Evolutionary conservation across 495 filamentous ascomycete species (phyloP).

Genomic region (Elasticomyces elasticus): DNA sequence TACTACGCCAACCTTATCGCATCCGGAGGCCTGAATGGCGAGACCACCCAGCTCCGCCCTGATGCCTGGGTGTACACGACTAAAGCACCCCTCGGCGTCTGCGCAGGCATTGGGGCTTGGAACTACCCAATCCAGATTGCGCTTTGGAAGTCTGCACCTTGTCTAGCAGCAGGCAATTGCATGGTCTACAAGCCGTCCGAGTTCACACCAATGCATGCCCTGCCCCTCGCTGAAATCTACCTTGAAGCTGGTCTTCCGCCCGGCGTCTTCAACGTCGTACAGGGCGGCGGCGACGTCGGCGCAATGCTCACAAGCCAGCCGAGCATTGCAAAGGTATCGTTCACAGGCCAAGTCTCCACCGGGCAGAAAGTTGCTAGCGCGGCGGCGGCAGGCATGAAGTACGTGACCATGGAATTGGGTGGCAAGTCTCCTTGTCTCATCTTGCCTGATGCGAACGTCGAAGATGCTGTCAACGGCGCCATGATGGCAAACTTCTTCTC

Average conservation of each 20-base stretch:
- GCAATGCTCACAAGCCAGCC: conserved; percentile 58
- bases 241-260: conserved; percentile 62
- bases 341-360: conserved; percentile 73
- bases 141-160: conserved; percentile 76
- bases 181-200: conserved; percentile 85
- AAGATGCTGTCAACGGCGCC: conserved; percentile 65
- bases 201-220: conserved; percentile 63
- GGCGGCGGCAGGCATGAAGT: conserved; percentile 69
- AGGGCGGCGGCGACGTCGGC: conserved; percentile 63
- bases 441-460: conserved; percentile 59
- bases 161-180: conserved; percentile 71
- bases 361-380: conserved; percentile 62
- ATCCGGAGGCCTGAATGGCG: conserved; percentile 58
- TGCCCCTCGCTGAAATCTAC: conserved; percentile 59
- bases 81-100: conserved; percentile 65
- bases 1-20: conserved; percentile 66
- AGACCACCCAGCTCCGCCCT: conserved; percentile 55
- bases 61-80: conserved; percentile 67
- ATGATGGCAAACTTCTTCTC: conserved; percentile 88
- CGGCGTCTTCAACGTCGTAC: conserved; percentile 73
- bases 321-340: conserved; percentile 65
- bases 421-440: conserved; percentile 68
- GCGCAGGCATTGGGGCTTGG: conserved; percentile 73
- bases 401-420: conserved; percentile 76
- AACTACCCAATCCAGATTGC: conserved; percentile 84